Evolutionary conservation across 257 asterid species (phyloP).

Genomic region (Forsythia viridissima): DNA sequence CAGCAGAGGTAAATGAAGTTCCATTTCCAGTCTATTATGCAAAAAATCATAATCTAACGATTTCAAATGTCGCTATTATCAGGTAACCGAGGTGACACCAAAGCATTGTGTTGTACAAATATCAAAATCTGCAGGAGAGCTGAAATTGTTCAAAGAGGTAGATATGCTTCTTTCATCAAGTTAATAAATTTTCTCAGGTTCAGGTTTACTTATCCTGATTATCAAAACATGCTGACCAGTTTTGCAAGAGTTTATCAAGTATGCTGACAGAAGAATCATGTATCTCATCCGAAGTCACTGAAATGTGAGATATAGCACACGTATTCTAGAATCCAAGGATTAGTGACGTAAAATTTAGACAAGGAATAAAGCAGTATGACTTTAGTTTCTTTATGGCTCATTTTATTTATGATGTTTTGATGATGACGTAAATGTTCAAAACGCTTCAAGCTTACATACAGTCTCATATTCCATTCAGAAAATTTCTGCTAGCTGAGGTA

Average conservation of each 20-base stretch:
- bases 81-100: conserved; percentile 38
- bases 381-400: neutral
- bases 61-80: neutral
- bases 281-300: neutral
- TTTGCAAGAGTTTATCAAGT: conserved; percentile 33
- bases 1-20: conserved; percentile 25
- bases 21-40: neutral
- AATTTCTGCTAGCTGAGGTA: neutral
- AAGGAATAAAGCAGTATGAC: neutral
- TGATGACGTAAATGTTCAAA: neutral
- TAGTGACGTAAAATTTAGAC: neutral
- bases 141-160: conserved; percentile 32
- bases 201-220: conserved; percentile 9
- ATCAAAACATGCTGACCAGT: conserved; percentile 17
- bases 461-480: neutral
- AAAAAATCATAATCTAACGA: neutral
- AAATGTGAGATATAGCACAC: conserved; percentile 10
- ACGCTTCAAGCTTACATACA: neutral
- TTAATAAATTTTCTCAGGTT: neutral
- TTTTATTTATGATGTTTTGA: neutral
- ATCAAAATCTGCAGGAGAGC: conserved; percentile 31
- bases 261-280: conserved; percentile 23
- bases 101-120: conserved; percentile 32
- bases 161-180: neutral
- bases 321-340: neutral